Base-by-base conservation (phyloP, 768 basidiomycete species). In the Paxillus ammoniavirescens region DNA sequence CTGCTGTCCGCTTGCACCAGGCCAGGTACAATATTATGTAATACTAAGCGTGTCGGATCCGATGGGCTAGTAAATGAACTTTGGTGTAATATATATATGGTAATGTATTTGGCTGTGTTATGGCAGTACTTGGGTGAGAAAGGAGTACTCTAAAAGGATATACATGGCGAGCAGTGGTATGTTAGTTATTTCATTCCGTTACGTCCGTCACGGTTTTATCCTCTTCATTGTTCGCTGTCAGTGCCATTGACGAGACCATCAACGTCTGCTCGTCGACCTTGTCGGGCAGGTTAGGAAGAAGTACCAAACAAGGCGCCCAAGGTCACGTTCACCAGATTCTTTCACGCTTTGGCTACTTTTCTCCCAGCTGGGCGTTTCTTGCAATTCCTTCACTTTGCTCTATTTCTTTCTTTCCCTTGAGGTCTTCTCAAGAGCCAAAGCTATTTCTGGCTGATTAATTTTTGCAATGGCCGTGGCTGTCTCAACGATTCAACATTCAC, bases 401-500 rank as follows among this genome's bases (percentile, higher is more conserved):
- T 44, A 56, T 51, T 43, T 2, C 23, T 55, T 17, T 26, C 54
- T 47, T 56, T 49, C 53, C 42, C 52, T 63, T 46, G 52, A 54
- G 40, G 50, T 51, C 48, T 53, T 61, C 50, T 17, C 58, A 43
- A 57, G 43, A 18, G 6, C 44, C 50, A 47, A 63, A 36, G 53
- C 40, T 58, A 65, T 65, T 65, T 61, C 51, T 59, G 59, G 52
- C 8, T 50, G 15, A 58, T 55, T 59, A 56, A 56, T 58, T 56
- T 55, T 55, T 58, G 56, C 57, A 65, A 66, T 70, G 63, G 66
- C 65, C 67, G 78, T 82, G 76, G 75, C 26, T 4, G 26, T 82
- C 52, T 74, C 83, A 52, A 70, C 79, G 50, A 71, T 83, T 57
- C 80, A 78, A 56, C 69, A 75, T 37, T 59, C 73, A 53, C 72